Evolutionary conservation across 768 basidiomycete species (phyloP).

Genomic region (Candolleomyces efflorescens): DNA sequence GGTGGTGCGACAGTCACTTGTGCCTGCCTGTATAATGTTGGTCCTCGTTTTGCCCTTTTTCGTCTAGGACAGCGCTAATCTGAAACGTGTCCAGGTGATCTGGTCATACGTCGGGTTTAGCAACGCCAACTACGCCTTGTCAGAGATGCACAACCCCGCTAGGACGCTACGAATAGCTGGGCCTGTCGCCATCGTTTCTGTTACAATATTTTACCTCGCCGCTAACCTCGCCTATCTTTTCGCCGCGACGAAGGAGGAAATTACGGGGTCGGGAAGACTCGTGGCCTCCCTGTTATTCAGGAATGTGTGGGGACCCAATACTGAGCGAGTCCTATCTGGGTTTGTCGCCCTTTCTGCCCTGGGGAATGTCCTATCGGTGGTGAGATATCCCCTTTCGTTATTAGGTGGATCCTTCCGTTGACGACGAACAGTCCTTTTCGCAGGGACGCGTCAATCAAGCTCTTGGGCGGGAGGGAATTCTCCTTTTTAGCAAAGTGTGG

Average conservation of each 20-base stretch:
- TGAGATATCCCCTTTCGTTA: constrained; percentile 15
- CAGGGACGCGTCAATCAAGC: constrained; percentile 48
- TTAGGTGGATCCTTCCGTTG: background rate
- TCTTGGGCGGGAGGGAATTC: constrained; percentile 50
- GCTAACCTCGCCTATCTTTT: constrained; percentile 58
- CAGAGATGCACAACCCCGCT: constrained; percentile 50
- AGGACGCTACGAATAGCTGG: constrained; percentile 52
- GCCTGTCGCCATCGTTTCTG: constrained; percentile 44
- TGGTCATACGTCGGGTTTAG: constrained; percentile 47
- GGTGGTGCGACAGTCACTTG: constrained; percentile 43
- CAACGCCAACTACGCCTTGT: constrained; percentile 56
- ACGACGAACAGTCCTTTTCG: constrained; percentile 9
- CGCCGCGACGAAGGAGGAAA: constrained; percentile 53
- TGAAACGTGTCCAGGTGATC: constrained; percentile 27
- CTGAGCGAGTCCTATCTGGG: constrained; percentile 30
- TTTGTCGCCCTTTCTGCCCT: constrained; percentile 45
- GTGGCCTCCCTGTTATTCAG: constrained; percentile 55
- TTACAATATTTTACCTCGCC: constrained; percentile 45
- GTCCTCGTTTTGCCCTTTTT: background rate
- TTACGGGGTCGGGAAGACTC: constrained; percentile 44
- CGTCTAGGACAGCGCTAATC: background rate
- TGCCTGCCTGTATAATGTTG: constrained; percentile 43
- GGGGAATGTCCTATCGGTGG: constrained; percentile 49
- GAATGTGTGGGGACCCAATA: constrained; percentile 44
- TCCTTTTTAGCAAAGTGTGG: constrained; percentile 53